A percentile compares a stretch with the other conserved stretches of the same genome.
These are phyloP conservation scores for Coemansia sp. DNA, from an alignment of 192 early-diverging fungal species.

Conservation along the genomic window DNA sequence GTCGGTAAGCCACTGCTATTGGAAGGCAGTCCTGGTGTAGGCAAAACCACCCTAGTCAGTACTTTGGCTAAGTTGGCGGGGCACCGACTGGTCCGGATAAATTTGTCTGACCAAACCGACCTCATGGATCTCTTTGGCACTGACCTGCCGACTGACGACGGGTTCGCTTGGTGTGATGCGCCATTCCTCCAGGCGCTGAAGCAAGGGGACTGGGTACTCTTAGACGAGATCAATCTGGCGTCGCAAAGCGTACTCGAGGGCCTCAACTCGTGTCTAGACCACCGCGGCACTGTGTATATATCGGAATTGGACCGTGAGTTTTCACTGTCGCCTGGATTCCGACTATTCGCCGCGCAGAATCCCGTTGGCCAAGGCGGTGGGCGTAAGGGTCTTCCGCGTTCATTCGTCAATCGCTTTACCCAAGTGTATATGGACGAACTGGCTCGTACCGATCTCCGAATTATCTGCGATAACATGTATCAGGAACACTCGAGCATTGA, in stretches of 20 bases:
- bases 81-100: conserved; percentile 87
- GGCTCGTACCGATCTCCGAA: conserved; percentile 70
- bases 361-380: conserved; percentile 96
- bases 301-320: conserved; percentile 93
- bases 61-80: conserved; percentile 81
- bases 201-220: conserved; percentile 92
- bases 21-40: conserved; percentile 97
- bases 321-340: conserved; percentile 72
- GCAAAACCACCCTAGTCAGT: conserved; percentile 89
- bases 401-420: conserved; percentile 96
- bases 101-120: conserved; percentile 97
- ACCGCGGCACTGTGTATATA: conserved; percentile 93
- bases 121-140: conserved; percentile 98
- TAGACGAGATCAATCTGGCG: conserved; percentile 98
- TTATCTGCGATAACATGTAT: conserved; percentile 64
- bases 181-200: conserved; percentile 97
- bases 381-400: conserved; percentile 95
- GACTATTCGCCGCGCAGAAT: conserved; percentile 97
- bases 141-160: conserved; percentile 87
- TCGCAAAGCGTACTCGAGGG: conserved; percentile 98
- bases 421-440: conserved; percentile 91
- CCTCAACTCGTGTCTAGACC: conserved; percentile 97
- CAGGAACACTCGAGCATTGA: conserved; percentile 48
- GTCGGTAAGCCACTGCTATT: conserved; percentile 88
- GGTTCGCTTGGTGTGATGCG: conserved; percentile 96